These are phyloP conservation scores for Aspergillus candidus DNA, from an alignment of 2,329 filamentous ascomycete genomes.

Conservation along the genomic window DNA sequence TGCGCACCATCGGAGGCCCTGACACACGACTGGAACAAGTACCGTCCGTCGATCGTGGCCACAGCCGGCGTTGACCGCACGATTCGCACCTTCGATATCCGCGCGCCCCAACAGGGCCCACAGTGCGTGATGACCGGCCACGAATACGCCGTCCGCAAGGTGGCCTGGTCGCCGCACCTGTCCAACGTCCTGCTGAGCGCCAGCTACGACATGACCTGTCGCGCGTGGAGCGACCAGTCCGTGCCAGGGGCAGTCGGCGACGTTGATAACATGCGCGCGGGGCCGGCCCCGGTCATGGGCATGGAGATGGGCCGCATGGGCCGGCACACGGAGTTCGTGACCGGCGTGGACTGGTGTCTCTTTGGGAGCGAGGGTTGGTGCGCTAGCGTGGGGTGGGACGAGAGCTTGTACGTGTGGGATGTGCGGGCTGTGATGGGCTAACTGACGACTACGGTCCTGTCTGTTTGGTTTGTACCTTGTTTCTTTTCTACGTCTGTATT, in stretches of 20 bases:
- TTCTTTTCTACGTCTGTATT: conserved; percentile 10
- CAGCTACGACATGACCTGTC: conserved; percentile 96
- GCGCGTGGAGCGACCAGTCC: conserved; percentile 84
- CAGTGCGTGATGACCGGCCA: conserved; percentile 72
- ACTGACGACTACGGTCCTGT: conserved; percentile 2
- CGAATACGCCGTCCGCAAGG: conserved; percentile 77
- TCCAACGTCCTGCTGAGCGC: conserved; percentile 79
- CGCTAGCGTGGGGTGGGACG: conserved; percentile 91
- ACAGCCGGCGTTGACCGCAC: conserved; percentile 82
- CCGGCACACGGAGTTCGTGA: conserved; percentile 89
- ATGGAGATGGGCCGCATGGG: conserved; percentile 82
- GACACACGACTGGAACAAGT: conserved; percentile 99
- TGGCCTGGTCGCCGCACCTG: conserved; percentile 93
- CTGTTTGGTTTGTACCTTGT: background rate
- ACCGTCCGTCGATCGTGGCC: conserved; percentile 75
- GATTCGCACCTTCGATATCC: conserved; percentile 85
- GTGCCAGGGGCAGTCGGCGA: conserved; percentile 29
- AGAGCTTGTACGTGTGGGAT: conserved; percentile 87
- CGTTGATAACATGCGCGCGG: conserved; percentile 34
- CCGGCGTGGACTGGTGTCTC: conserved; percentile 94
- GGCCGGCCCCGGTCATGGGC: conserved; percentile 46
- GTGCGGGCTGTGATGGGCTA: conserved; percentile 58
- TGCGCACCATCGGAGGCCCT: conserved; percentile 71
- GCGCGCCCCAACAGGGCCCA: conserved; percentile 67
- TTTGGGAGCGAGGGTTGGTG: conserved; percentile 96